Base-by-base conservation (phyloP, 2,329 filamentous ascomycete genomes). In the Stagonosporopsis tanaceti region DNA sequence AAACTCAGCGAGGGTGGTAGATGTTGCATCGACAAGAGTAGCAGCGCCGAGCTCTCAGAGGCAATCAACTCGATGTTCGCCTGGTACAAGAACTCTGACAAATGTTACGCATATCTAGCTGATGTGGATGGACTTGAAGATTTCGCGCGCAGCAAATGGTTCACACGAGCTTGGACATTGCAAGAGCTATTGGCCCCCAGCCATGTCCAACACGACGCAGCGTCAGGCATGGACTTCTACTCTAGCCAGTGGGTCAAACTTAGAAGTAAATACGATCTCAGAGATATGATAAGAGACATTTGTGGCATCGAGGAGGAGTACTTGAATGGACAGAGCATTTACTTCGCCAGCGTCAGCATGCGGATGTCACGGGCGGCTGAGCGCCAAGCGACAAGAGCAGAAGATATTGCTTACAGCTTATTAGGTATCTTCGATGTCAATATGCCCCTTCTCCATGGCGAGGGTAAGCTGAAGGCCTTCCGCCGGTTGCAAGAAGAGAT, bases 1-100 rank as follows among this genome's bases (percentile, higher is more conserved):
- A n/a, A n/a, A n/a, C n/a, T n/a, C n/a, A n/a, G n/a, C n/a, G n/a
- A n/a, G n/a, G n/a, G n/a, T n/a, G n/a, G n/a, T n/a, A n/a, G n/a
- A 1, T 69, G 63, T 14, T 65, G 66, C 25, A 69, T 69, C n/a
- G 61, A 69, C n/a, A 67, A 68, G 22, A 55, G 35, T 3, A 65
- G 60, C 2, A 64, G 50, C 9, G 58, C 59, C 11, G 57, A 65
- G 22, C 48, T 65, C 2, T 61, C 57, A 1, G 58, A 63, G 17
- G 62, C 60, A 7, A 65, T 65, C 34, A 60, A 66, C 30, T 63
- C 57, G 1, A 60, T 65, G 61, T 67, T 64, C 12, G n/a, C 47
- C 1, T 69, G 61, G 59, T 69, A 70, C 11, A 47, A 35, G 28
- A 6, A 51, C 3, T 58, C 60, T 0, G 14, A 1, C 2, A 53